These are phyloP conservation scores for Didymosphaeria variabile DNA, from an alignment of 2,329 filamentous ascomycete species.

Conservation along the genomic window DNA sequence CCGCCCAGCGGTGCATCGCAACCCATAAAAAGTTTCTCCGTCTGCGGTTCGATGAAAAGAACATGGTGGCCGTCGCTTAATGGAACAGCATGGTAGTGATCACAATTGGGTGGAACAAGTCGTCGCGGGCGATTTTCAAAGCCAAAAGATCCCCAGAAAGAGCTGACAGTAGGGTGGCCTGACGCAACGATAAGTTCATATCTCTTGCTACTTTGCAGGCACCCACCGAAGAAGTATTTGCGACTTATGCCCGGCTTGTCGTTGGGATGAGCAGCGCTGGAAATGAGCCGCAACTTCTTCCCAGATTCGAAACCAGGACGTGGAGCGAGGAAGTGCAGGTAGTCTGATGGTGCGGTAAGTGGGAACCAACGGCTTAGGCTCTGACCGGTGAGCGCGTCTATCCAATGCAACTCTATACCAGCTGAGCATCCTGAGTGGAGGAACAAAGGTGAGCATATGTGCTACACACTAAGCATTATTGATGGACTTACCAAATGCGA, in stretches of 20 bases:
- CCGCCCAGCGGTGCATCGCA: constrained; percentile 67
- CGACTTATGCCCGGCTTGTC: constrained; percentile 37
- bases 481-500: constrained; percentile 62
- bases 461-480: neutral
- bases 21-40: constrained; percentile 66
- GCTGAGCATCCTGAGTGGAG: constrained; percentile 58
- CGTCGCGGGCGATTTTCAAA: constrained; percentile 27
- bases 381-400: constrained; percentile 59
- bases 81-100: constrained; percentile 71
- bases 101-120: constrained; percentile 44
- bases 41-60: constrained; percentile 69
- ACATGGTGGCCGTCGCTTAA: constrained; percentile 72
- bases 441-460: neutral
- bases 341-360: constrained; percentile 63
- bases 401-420: constrained; percentile 71
- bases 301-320: constrained; percentile 61
- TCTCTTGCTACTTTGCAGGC: neutral
- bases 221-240: constrained; percentile 30
- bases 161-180: constrained; percentile 24
- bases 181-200: neutral
- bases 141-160: constrained; percentile 34
- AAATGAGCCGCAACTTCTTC: constrained; percentile 69
- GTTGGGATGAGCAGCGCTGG: constrained; percentile 62
- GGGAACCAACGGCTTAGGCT: constrained; percentile 66
- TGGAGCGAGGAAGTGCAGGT: constrained; percentile 68